Evolutionary conservation across 2,329 filamentous ascomycete genomes (phyloP).

Genomic region (Talaromyces piceae): DNA sequence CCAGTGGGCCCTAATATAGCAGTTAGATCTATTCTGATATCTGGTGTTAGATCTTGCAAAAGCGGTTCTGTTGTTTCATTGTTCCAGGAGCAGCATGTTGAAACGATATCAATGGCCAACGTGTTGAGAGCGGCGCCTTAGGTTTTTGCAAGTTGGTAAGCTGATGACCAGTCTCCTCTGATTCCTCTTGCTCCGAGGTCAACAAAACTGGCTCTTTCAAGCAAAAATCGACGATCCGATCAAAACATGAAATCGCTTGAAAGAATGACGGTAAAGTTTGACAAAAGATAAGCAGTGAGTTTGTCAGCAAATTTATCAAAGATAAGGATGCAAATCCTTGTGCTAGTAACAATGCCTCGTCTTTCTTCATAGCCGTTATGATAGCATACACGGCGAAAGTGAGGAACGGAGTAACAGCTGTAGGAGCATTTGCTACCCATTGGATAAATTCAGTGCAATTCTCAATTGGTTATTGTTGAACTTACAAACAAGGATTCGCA

Average conservation of each 20-base stretch:
- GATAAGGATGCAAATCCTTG: conserved; percentile 21
- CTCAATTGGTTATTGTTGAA: neutral
- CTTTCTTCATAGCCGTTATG: conserved; percentile 10
- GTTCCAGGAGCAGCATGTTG: neutral
- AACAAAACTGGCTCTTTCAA: neutral
- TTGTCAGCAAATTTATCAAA: conserved; percentile 18
- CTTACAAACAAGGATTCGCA: conserved; percentile 31
- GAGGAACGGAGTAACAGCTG: conserved; percentile 30
- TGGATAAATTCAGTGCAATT: neutral
- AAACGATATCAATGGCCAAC: conserved; percentile 1
- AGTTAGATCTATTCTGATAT: conserved; percentile 23
- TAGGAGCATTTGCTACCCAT: conserved; percentile 28
- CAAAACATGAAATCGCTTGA: conserved; percentile 32
- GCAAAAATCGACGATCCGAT: conserved; percentile 34
- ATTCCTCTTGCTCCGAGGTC: neutral
- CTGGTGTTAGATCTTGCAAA: neutral
- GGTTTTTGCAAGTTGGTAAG: neutral
- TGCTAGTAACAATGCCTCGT: conserved; percentile 13
- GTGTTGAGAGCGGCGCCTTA: too few relatives aligned
- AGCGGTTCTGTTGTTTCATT: neutral
- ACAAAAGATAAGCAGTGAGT: conserved; percentile 17
- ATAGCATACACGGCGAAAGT: conserved; percentile 18
- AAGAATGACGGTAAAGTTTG: conserved; percentile 25
- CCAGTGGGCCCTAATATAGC: conserved; percentile 46
- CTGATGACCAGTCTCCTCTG: neutral